Base-by-base conservation (phyloP, 192 early-diverging fungal species). In the Radiomyces spectabilis region DNA sequence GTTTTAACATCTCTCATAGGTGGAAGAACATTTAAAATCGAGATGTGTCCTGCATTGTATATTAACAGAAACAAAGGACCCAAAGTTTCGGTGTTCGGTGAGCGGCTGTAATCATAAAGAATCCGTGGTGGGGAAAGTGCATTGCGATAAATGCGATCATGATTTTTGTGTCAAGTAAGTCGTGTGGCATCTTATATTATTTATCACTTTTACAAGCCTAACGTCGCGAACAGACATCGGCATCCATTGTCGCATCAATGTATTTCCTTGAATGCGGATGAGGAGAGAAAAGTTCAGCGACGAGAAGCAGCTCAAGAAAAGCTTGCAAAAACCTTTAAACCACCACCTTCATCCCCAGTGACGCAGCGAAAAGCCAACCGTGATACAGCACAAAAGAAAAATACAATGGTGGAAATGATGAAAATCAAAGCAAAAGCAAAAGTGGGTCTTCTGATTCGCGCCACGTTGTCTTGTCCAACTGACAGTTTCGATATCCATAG, bases 151-250 rank as follows among this genome's bases (percentile, higher is more conserved):
- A 37, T 68, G 65, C 34, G 53, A 39, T 31, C 45, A 40, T 0
- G 35, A 43, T 2, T 68, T 61, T 42, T 68, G 65, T 46, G 31
- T 68, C 32, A 68, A 46, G 65, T 68, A 53, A 40, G 45, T 45
- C 16, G 24, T 5, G 7, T 12, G n/a, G 26, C 16, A 12, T 42
- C 38, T n/a, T 21, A 27, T 16, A 37, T 13, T 51, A 34, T 13
- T 30, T 2, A 15, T 15, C 15, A 26, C 30, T 57, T 38, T 27
- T 41, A 30, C 39, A 51, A 47, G 10, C 15, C 24, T 39, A 27
- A 26, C 22, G 9, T 7, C 2, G 25, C n/a, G 40, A 18, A 45
- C 31, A 68, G 65, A 57, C 65, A 68, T 41, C 43, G 65, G 9
- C 43, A 68, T 21, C 40, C 44, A 41, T 1, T 50, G 19, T 21